These are phyloP conservation scores for Puccinia hordei DNA, from an alignment of 1,284 basidiomycete genomes.

Conservation along the genomic window DNA sequence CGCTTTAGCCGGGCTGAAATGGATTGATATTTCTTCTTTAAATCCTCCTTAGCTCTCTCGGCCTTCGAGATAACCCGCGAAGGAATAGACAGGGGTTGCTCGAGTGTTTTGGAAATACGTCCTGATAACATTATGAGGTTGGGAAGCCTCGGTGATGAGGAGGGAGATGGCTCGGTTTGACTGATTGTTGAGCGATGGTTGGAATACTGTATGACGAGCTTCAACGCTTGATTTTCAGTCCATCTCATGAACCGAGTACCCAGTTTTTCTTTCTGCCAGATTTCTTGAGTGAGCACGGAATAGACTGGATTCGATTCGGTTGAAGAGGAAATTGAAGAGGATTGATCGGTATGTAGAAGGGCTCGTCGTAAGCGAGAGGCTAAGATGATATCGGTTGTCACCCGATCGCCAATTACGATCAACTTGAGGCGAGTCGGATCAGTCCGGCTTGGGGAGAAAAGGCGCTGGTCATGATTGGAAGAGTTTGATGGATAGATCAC, in stretches of 20 bases:
- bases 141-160: background rate
- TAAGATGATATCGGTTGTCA: conserved; percentile 39
- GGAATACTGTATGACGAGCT: conserved; percentile 11
- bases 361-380: conserved; percentile 25
- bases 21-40: background rate
- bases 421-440: conserved; percentile 5
- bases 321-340: background rate
- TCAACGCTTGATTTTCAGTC: conserved; percentile 35
- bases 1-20: background rate
- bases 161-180: background rate
- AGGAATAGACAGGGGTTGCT: background rate
- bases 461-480: background rate
- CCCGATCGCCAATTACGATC: conserved; percentile 37
- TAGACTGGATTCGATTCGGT: conserved; percentile 19
- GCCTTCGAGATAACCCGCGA: background rate
- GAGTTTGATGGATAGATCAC: conserved; percentile 13
- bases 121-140: background rate
- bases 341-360: background rate
- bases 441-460: background rate
- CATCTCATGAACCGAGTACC: conserved; percentile 35
- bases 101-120: background rate
- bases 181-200: background rate
- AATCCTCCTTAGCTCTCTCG: background rate
- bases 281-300: conserved; percentile 19
- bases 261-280: conserved; percentile 26